Evolutionary conservation across 2,329 filamentous ascomycete genomes (phyloP).

Genomic region (Hypoxylon sp.): DNA sequence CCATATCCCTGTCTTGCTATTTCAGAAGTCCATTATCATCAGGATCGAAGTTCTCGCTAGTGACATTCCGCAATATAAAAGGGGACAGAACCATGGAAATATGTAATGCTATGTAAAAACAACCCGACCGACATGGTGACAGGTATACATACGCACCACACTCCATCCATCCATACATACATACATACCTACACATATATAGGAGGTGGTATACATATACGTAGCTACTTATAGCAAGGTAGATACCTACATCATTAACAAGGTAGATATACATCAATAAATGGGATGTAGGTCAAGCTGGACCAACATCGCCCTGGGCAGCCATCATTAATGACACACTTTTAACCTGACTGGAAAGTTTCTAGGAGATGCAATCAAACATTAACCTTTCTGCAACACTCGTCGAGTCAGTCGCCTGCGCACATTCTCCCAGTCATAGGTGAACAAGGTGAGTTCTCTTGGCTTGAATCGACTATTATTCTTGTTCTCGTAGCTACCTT

Average conservation of each 20-base stretch:
- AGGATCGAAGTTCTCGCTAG: slow-evolving; percentile 11
- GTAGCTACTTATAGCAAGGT: slow-evolving; percentile 23
- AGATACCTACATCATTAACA: too few species aligned
- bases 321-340: too few species aligned
- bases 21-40: too few species aligned
- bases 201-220: slow-evolving; percentile 6
- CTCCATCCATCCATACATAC: too few species aligned
- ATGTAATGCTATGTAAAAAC: slow-evolving; percentile 8
- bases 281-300: too few species aligned
- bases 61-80: slow-evolving; percentile 9
- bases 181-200: background rate
- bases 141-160: too few species aligned
- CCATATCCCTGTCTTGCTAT: background rate
- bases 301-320: too few species aligned
- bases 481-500: too few species aligned
- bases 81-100: slow-evolving; percentile 8
- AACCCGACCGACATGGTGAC: too few species aligned
- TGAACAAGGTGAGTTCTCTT: slow-evolving; percentile 7
- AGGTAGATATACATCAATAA: too few species aligned
- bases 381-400: background rate
- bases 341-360: slow-evolving; percentile 15
- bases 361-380: slow-evolving; percentile 16
- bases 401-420: slow-evolving; percentile 29
- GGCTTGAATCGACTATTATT: too few species aligned
- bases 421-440: slow-evolving; percentile 11